A percentile compares a stretch with the other conserved stretches of the same genome.
These are phyloP conservation scores for Termitomyces sp. DNA, from an alignment of 768 basidiomycete species.

Conservation along the genomic window DNA sequence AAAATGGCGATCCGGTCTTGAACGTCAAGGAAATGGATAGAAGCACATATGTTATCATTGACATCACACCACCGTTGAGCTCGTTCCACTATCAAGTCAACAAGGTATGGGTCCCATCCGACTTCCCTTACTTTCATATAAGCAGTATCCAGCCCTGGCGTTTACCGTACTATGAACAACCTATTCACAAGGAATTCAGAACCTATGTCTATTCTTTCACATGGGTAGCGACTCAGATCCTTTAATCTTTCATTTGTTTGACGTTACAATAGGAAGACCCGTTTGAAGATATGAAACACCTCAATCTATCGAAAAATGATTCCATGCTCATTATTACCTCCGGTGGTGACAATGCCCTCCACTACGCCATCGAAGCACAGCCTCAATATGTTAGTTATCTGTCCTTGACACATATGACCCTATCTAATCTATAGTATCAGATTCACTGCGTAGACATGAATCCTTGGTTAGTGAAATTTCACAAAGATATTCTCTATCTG, in stretches of 20 bases:
- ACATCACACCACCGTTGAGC: conserved; percentile 52
- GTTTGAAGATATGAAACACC: conserved; percentile 62
- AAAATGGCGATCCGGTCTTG: conserved; percentile 37
- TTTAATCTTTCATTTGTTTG: neutral
- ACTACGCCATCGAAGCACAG: conserved; percentile 67
- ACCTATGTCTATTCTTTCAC: conserved; percentile 66
- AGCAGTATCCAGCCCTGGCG: conserved; percentile 48
- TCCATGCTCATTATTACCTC: conserved; percentile 72
- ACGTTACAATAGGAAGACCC: conserved; percentile 58
- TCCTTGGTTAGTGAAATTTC: conserved; percentile 39
- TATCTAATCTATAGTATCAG: conserved; percentile 21
- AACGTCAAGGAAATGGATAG: conserved; percentile 23
- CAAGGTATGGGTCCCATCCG: conserved; percentile 29
- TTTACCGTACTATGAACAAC: conserved; percentile 67
- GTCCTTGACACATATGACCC: neutral
- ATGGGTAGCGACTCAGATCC: conserved; percentile 34
- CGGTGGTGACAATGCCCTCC: conserved; percentile 78
- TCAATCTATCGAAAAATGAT: conserved; percentile 58
- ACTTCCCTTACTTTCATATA: neutral
- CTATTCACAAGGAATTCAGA: conserved; percentile 64
- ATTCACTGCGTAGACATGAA: conserved; percentile 78
- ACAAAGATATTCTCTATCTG: neutral
- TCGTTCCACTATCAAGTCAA: conserved; percentile 62
- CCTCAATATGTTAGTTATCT: conserved; percentile 44
- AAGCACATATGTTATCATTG: conserved; percentile 29